Conservation (phyloP, 495 filamentous ascomycete species). For the Thermochaetoides thermophila region DNA sequence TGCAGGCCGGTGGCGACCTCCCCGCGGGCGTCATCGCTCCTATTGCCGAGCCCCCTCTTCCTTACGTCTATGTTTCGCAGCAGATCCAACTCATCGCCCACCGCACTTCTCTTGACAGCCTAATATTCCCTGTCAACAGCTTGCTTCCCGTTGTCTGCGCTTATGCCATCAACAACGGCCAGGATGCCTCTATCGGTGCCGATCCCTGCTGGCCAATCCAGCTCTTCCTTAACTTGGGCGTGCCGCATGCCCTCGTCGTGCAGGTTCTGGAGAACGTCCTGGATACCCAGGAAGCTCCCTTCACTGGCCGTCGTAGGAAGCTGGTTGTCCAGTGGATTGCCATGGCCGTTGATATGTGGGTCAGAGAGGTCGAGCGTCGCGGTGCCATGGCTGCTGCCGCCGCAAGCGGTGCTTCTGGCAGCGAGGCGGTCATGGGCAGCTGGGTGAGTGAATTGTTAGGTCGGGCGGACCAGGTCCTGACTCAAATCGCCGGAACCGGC, state of each 20-base stretch:
- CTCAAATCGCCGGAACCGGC: slow-evolving; percentile 8
- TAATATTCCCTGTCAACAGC: slow-evolving; percentile 53
- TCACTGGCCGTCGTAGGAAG: slow-evolving; percentile 41
- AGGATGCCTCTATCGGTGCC: slow-evolving; percentile 42
- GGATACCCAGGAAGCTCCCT: slow-evolving; percentile 72
- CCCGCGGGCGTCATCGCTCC: slow-evolving; percentile 6
- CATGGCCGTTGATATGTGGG: slow-evolving; percentile 24
- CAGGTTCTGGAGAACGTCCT: slow-evolving; percentile 69
- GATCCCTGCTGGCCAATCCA: slow-evolving; percentile 66
- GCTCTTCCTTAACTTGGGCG: slow-evolving; percentile 59
- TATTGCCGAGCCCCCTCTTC: slow-evolving; percentile 29
- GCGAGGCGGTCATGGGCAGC: slow-evolving; percentile 17
- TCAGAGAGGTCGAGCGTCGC: slow-evolving; percentile 25
- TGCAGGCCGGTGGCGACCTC: slow-evolving; percentile 5
- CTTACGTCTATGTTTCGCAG: slow-evolving; percentile 66
- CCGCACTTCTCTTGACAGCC: slow-evolving; percentile 54
- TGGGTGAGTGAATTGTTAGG: slow-evolving; percentile 30
- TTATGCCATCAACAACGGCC: slow-evolving; percentile 60
- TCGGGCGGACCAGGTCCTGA: slow-evolving; percentile 23
- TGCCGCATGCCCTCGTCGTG: slow-evolving; percentile 60
- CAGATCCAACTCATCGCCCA: slow-evolving; percentile 62
- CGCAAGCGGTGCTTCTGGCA: slow-evolving; percentile 5
- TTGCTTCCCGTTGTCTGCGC: slow-evolving; percentile 59
- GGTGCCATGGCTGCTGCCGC: slow-evolving; percentile 8
- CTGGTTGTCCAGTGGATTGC: slow-evolving; percentile 30